phyloP scores from a whole-genome alignment of 164 flowering plant genomes.

The Stephania japonica region DNA sequence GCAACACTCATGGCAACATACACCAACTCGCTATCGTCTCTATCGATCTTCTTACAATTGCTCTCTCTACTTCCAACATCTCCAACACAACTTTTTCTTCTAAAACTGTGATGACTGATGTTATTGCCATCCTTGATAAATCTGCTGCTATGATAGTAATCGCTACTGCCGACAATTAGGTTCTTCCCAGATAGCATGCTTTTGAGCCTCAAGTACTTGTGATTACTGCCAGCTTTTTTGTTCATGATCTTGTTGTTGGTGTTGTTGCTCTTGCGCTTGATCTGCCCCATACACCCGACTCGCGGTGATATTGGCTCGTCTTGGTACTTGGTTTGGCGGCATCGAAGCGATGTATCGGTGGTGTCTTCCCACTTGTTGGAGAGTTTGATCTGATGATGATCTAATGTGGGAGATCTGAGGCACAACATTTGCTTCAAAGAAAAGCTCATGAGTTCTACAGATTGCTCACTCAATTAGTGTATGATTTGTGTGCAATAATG shows the following conservation, averaged over 20 bases:
- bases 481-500: too few species aligned
- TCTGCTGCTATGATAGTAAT: background rate
- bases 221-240: background rate
- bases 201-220: constrained; percentile 20
- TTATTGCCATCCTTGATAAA: background rate
- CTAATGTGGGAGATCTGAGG: constrained; percentile 11
- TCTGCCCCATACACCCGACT: constrained; percentile 30
- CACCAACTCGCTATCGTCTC: background rate
- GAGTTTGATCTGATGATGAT: background rate
- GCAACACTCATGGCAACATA: background rate
- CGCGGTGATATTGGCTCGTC: constrained; percentile 23
- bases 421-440: constrained; percentile 12
- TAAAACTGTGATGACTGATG: background rate
- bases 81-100: too few species aligned
- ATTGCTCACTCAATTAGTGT: too few species aligned
- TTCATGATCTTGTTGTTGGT: constrained; percentile 3
- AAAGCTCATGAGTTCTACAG: too few species aligned
- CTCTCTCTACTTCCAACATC: background rate
- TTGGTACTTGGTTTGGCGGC: too few species aligned
- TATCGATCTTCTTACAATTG: background rate
- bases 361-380: background rate
- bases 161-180: background rate
- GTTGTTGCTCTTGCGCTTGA: constrained; percentile 11
- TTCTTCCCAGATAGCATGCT: constrained; percentile 22
- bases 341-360: too few species aligned